phyloP scores from a whole-genome alignment of 2,329 filamentous ascomycete species.

The Aspergillus terreus region DNA sequence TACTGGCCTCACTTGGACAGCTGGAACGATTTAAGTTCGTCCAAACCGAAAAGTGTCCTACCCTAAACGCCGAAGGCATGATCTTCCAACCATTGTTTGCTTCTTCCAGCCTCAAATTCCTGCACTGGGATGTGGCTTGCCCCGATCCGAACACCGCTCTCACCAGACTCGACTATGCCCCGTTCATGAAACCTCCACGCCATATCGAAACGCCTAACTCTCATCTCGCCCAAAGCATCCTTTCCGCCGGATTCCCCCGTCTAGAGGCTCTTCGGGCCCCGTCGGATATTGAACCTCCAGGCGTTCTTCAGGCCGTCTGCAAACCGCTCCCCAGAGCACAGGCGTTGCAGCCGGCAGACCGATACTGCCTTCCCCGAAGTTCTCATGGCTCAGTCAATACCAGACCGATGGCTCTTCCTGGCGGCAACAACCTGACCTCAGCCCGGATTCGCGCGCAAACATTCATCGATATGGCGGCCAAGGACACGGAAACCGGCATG shows the following conservation, averaged over 20 bases:
- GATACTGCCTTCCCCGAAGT: conserved; percentile 39
- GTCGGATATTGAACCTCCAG: conserved; percentile 42
- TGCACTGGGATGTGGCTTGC: conserved; percentile 56
- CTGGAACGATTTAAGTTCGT: conserved; percentile 51
- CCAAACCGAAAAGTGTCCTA: conserved; percentile 48
- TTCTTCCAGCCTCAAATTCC: conserved; percentile 46
- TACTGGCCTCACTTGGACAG: conserved; percentile 45
- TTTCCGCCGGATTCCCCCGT: conserved; percentile 39
- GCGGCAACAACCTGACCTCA: conserved; percentile 42
- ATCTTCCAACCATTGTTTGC: conserved; percentile 48
- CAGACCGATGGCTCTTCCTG: conserved; percentile 38
- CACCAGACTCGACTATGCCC: conserved; percentile 34
- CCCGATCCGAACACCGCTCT: conserved; percentile 35
- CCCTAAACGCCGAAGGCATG: conserved; percentile 39
- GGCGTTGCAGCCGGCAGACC: conserved; percentile 37
- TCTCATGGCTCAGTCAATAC: conserved; percentile 41
- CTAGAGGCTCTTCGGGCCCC: conserved; percentile 41
- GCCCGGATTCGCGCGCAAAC: conserved; percentile 44
- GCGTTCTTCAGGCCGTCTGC: conserved; percentile 42
- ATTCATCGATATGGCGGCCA: conserved; percentile 42
- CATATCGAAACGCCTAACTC: conserved; percentile 37
- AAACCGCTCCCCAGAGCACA: conserved; percentile 36
- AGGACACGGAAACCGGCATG: conserved; percentile 39
- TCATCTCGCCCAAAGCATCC: conserved; percentile 43
- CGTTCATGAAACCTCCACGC: conserved; percentile 33